Percentiles rank a stretch among this genome's conserved stretches.
phyloP scores from a whole-genome alignment of 805 yeast species.

The Vanderwaltozyma tropicalis region DNA sequence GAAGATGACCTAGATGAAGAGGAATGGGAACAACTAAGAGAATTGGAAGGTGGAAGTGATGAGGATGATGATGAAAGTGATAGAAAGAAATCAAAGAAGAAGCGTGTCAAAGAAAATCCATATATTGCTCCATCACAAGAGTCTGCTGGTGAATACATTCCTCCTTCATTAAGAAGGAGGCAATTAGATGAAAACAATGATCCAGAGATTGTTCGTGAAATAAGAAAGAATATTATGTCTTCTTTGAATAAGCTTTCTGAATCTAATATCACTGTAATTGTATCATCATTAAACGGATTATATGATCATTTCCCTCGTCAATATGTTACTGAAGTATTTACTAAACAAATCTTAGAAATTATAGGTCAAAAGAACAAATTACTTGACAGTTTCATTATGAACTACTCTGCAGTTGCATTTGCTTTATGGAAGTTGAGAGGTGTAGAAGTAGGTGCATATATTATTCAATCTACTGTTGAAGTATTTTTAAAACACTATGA shows the following conservation, averaged over 20 bases:
- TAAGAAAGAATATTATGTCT: conserved; percentile 65
- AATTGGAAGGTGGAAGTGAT: conserved; percentile 19
- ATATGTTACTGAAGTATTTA: conserved; percentile 60
- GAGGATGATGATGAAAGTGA: conserved; percentile 22
- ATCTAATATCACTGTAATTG: conserved; percentile 62
- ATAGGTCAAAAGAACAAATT: conserved; percentile 54
- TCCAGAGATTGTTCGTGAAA: conserved; percentile 37
- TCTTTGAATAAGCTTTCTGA: conserved; percentile 84
- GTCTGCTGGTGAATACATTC: conserved; percentile 50
- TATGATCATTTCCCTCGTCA: conserved; percentile 67
- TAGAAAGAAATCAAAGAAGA: conserved; percentile 25
- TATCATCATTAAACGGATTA: conserved; percentile 53
- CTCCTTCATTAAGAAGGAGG: conserved; percentile 72
- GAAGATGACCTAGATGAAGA: conserved; percentile 31
- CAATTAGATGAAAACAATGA: conserved; percentile 32
- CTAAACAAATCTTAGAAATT: conserved; percentile 53
- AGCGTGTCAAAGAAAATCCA: conserved; percentile 50
- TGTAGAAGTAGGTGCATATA: conserved; percentile 78
- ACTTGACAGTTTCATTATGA: conserved; percentile 66
- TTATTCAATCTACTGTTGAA: conserved; percentile 73
- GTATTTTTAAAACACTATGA: conserved; percentile 40
- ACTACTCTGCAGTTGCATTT: conserved; percentile 68
- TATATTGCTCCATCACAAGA: conserved; percentile 48
- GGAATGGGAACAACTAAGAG: conserved; percentile 25
- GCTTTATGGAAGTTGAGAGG: conserved; percentile 75